phyloP scores from a whole-genome alignment of 306 rosid species.

The Potentilla sterilis region DNA sequence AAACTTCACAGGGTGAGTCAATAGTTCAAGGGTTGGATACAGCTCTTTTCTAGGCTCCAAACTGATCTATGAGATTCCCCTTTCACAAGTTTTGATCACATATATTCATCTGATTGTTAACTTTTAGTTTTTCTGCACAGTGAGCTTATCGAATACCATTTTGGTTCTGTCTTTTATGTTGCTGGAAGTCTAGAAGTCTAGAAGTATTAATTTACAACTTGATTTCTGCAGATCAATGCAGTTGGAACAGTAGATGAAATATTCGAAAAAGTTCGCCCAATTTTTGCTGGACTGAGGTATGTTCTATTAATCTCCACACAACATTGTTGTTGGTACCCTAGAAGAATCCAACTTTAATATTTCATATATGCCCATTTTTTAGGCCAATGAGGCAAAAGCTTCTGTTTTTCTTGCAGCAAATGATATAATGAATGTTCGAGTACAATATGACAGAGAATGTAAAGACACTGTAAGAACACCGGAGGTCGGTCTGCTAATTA shows the following conservation, averaged over 20 bases:
- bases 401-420: conserved; percentile 38
- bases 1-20: conserved; percentile 63
- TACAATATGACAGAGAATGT: conserved; percentile 20
- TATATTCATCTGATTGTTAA: neutral
- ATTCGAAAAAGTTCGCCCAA: conserved; percentile 77
- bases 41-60: conserved; percentile 11
- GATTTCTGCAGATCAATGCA: conserved; percentile 68
- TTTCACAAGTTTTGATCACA: neutral
- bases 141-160: neutral
- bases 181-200: neutral
- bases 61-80: neutral
- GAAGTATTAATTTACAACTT: conserved; percentile 2
- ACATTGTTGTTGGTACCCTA: neutral
- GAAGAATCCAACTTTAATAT: neutral
- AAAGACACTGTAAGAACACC: conserved; percentile 13
- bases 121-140: neutral
- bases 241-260: conserved; percentile 82
- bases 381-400: conserved; percentile 23
- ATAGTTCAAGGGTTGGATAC: neutral
- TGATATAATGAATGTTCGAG: conserved; percentile 28
- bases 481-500: neutral
- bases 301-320: neutral
- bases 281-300: conserved; percentile 64
- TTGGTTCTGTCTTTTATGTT: conserved; percentile 8
- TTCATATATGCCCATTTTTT: neutral